A percentile compares a stretch with the other conserved stretches of the same genome.
These are phyloP conservation scores for Fusarium palustre DNA, from an alignment of 2,329 filamentous ascomycete species.

Conservation along the genomic window DNA sequence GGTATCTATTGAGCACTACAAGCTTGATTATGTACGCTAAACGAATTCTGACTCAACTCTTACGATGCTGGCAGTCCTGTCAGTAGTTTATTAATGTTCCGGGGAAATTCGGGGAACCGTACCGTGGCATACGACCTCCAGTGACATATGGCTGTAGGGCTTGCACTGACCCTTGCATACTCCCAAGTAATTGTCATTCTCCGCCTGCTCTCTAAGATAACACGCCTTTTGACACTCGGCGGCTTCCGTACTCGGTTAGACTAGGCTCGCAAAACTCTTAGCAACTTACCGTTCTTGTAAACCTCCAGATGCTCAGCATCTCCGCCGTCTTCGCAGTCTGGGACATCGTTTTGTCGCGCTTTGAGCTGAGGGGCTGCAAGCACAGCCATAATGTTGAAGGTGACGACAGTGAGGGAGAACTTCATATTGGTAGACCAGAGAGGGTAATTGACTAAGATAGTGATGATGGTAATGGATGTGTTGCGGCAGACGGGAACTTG, in stretches of 20 bases:
- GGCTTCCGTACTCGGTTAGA: no score
- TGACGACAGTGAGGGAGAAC: neutral
- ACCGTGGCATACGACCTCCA: neutral
- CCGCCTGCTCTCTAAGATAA: neutral
- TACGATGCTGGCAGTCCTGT: no score
- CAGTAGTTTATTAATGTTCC: no score
- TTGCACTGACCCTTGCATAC: neutral
- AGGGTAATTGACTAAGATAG: no score
- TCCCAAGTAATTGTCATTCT: neutral
- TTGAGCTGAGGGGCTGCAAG: neutral
- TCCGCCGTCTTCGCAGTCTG: neutral
- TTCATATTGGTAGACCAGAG: neutral
- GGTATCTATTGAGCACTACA: no score
- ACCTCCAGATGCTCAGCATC: neutral
- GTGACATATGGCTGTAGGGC: neutral
- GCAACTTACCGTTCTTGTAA: neutral
- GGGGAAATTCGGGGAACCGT: no score
- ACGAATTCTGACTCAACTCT: no score
- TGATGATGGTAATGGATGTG: no score
- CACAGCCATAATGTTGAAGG: neutral
- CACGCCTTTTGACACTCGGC: neutral
- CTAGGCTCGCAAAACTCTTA: neutral
- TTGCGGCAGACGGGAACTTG: no score
- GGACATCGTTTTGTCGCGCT: neutral
- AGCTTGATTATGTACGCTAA: no score